These are phyloP conservation scores for Chrysoporthe cubensis DNA, from an alignment of 2,329 filamentous ascomycete genomes.

Conservation along the genomic window DNA sequence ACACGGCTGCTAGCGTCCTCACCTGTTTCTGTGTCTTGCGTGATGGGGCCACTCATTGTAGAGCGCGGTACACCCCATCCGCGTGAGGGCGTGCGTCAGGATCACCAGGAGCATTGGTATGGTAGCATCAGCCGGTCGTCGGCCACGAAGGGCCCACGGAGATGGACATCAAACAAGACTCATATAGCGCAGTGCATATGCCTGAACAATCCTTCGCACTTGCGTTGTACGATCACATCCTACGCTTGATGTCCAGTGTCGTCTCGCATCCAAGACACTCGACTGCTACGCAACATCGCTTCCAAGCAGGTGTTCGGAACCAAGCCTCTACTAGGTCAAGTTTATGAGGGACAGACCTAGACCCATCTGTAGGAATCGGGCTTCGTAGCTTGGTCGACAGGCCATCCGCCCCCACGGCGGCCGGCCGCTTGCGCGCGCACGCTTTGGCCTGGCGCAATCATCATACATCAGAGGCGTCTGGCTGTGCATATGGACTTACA, in stretches of 20 bases:
- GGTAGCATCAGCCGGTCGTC: not conserved
- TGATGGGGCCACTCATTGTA: not conserved
- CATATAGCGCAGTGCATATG: slow-evolving; percentile 1
- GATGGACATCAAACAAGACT: not conserved
- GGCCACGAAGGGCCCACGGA: not conserved
- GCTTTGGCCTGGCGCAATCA: not conserved
- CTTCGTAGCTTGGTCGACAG: not conserved
- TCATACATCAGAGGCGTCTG: not conserved
- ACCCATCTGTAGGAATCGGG: not conserved
- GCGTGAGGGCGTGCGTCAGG: not conserved
- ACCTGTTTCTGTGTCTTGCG: not conserved
- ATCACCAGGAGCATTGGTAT: not conserved
- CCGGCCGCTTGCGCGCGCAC: not conserved
- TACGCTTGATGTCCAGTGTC: not conserved
- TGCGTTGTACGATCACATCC: not conserved
- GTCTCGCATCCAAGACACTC: not conserved
- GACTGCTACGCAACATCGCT: not conserved
- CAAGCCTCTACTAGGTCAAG: not conserved
- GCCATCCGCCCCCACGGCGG: not conserved
- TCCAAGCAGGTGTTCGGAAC: not conserved
- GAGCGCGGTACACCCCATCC: not conserved
- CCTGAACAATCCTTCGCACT: not conserved
- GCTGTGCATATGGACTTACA: not conserved
- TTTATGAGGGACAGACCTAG: not conserved
- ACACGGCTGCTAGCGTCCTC: not conserved